These are phyloP conservation scores for Pneumocystis murina DNA, from an alignment of 1,139 yeast genomes.

Conservation along the genomic window DNA sequence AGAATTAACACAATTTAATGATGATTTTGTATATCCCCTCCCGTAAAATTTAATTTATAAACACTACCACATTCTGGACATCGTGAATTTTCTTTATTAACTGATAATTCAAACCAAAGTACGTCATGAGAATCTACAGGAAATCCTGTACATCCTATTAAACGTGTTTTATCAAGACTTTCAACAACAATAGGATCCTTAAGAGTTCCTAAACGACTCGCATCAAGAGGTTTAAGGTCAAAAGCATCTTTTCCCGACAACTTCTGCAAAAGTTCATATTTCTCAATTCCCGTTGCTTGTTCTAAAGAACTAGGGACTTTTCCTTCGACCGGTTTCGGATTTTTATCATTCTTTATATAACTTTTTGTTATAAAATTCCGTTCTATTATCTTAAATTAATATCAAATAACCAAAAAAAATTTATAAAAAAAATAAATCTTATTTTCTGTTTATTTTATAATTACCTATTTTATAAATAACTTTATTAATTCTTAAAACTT, in stretches of 20 bases:
- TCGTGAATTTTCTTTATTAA: constrained; percentile 70
- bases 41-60: constrained; percentile 76
- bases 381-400: background rate
- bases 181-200: constrained; percentile 78
- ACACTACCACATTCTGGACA: constrained; percentile 99
- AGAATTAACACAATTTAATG: background rate
- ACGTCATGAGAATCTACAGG: constrained; percentile 80
- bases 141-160: constrained; percentile 94
- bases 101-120: constrained; percentile 70
- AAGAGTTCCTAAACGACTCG: constrained; percentile 81
- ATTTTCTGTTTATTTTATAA: background rate
- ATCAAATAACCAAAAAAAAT: background rate
- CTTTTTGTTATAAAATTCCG: background rate
- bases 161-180: constrained; percentile 83
- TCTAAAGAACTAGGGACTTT: constrained; percentile 84
- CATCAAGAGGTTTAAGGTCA: constrained; percentile 77
- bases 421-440: too few species aligned
- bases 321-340: constrained; percentile 26
- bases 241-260: constrained; percentile 91
- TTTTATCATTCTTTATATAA: background rate
- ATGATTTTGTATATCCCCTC: constrained; percentile 22
- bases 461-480: background rate
- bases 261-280: constrained; percentile 88
- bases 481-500: background rate
- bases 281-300: constrained; percentile 96